Evolutionary conservation across 495 filamentous ascomycete genomes (phyloP).

Genomic region (Aspergillus homomorphus): DNA sequence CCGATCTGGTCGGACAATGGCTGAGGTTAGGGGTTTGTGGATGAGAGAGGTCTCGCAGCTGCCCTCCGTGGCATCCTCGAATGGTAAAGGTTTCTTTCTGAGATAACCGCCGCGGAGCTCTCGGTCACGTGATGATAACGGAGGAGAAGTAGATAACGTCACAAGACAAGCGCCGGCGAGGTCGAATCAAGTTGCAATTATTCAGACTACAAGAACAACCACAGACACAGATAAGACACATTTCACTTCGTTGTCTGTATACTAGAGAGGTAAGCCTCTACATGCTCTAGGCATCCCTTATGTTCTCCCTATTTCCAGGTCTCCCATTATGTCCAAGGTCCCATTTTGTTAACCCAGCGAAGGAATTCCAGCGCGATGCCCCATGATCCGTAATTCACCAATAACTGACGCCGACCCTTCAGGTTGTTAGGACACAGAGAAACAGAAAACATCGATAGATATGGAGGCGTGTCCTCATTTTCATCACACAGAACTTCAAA

Average conservation of each 20-base stretch:
- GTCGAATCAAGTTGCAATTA: not conserved
- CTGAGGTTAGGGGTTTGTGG: too few relatives aligned
- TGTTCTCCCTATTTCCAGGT: constrained; percentile 19
- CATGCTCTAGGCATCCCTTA: constrained; percentile 20
- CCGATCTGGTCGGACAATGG: not conserved
- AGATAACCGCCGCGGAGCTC: not conserved
- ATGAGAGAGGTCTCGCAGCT: too few relatives aligned
- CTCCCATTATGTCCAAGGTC: constrained; percentile 28
- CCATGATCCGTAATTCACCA: constrained; percentile 26
- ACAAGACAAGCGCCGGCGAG: too few relatives aligned
- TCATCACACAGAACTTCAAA: constrained; percentile 24
- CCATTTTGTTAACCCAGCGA: constrained; percentile 21
- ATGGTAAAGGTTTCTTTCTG: not conserved
- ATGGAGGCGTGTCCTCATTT: constrained; percentile 25
- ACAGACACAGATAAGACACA: constrained; percentile 23
- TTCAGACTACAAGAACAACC: not conserved
- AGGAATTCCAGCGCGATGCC: constrained; percentile 19
- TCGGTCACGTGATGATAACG: not conserved
- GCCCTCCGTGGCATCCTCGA: too few relatives aligned
- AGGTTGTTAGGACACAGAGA: constrained; percentile 22
- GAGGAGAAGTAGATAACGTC: too few relatives aligned
- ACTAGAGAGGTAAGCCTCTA: constrained; percentile 22
- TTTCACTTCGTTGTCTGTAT: constrained; percentile 30
- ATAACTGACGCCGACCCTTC: constrained; percentile 30
- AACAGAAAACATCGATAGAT: constrained; percentile 28